Evolutionary conservation across 306 rosid species (phyloP).

Genomic region (Lagenaria siceraria): DNA sequence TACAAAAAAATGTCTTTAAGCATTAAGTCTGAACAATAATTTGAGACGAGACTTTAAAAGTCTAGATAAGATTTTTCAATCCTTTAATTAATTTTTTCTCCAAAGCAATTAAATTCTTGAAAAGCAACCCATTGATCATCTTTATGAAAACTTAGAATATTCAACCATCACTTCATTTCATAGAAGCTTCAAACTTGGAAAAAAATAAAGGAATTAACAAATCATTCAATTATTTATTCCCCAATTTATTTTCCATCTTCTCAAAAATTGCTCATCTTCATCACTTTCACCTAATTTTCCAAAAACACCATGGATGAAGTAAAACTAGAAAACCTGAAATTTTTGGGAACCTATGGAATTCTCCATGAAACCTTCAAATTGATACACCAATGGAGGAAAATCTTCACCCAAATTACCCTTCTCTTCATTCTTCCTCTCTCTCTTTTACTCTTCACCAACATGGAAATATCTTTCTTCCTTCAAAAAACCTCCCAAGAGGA

Average conservation of each 20-base stretch:
- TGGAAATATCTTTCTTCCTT: neutral
- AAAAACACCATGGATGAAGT: neutral
- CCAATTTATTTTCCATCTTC: neutral
- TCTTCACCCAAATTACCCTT: neutral
- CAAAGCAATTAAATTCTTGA: neutral
- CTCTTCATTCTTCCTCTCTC: neutral
- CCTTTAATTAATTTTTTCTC: neutral
- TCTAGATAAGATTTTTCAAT: neutral
- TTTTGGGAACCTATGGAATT: neutral
- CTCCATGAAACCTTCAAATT: neutral
- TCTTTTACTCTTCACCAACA: neutral
- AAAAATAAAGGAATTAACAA: too few species aligned
- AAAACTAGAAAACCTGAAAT: neutral
- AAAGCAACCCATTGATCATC: neutral
- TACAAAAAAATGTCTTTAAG: too few species aligned
- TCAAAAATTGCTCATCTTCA: neutral
- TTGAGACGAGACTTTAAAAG: neutral
- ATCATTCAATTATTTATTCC: too few species aligned
- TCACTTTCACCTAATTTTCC: neutral
- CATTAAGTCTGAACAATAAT: too few species aligned
- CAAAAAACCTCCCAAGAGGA: neutral
- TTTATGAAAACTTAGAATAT: neutral
- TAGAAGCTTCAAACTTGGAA: neutral
- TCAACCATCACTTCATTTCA: neutral
- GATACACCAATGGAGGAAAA: neutral